Evolutionary conservation across 148 eudicot genomes (phyloP).

Genomic region (Nepenthes gracilis): DNA sequence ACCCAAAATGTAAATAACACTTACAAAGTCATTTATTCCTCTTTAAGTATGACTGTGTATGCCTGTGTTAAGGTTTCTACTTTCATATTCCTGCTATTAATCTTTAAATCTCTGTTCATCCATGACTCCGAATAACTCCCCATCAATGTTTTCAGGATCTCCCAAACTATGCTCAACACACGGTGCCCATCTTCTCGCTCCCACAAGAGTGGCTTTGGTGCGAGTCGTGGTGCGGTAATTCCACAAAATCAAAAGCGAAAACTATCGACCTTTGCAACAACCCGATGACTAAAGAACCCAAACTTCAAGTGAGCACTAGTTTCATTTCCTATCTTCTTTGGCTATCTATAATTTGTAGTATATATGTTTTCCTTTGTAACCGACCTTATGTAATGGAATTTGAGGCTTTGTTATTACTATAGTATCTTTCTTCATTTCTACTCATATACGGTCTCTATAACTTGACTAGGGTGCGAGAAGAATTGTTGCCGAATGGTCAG

Average conservation of each 20-base stretch:
- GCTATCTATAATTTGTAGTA: no score
- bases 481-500: constrained; percentile 82
- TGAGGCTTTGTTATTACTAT: not conserved
- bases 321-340: not conserved
- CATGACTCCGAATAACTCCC: not conserved
- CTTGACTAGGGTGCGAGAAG: constrained; percentile 73
- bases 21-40: no score
- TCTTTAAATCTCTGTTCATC: not conserved
- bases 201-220: constrained; percentile 99
- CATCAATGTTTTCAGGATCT: constrained; percentile 57
- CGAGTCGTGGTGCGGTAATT: constrained; percentile 97
- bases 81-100: no score
- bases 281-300: constrained; percentile 99
- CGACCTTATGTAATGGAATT: not conserved
- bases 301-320: constrained; percentile 58
- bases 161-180: constrained; percentile 96
- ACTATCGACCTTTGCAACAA: constrained; percentile 96
- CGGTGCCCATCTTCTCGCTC: constrained; percentile 88
- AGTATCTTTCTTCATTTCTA: not conserved
- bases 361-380: not conserved
- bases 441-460: not conserved
- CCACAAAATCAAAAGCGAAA: constrained; percentile 83
- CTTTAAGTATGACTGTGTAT: no score
- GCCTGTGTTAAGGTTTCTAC: no score
- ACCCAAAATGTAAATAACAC: no score